Conservation (phyloP, 2,329 filamentous ascomycete species). For the Alternaria conjuncta region DNA sequence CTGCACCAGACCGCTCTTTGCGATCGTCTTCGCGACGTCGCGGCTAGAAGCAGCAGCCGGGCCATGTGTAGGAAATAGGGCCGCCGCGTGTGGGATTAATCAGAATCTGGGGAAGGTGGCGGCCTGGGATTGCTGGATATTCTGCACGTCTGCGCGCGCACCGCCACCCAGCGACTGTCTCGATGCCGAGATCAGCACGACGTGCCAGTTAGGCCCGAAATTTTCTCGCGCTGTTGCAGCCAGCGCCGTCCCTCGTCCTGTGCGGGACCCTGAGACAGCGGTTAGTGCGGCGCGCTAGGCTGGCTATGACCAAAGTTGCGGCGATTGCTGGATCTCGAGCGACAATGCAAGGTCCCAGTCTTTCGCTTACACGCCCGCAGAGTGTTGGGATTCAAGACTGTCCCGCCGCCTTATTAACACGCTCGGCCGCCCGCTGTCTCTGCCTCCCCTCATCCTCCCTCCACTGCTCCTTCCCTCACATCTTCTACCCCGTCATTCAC, state of each 20-base stretch:
- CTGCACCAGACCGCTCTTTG: constrained; percentile 30
- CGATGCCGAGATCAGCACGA: constrained; percentile 32
- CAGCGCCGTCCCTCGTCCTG: constrained; percentile 19
- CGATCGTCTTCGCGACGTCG: neutral
- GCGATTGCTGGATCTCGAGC: constrained; percentile 29
- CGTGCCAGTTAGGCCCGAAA: constrained; percentile 29
- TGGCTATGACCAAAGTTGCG: constrained; percentile 25
- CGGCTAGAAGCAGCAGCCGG: constrained; percentile 12
- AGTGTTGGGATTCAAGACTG: constrained; percentile 26
- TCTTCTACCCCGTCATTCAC: constrained; percentile 28
- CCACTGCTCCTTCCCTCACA: constrained; percentile 17
- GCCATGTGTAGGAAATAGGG: constrained; percentile 5
- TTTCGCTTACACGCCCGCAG: constrained; percentile 35
- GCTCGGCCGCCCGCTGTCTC: constrained; percentile 8
- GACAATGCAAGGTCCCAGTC: constrained; percentile 43
- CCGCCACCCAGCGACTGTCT: constrained; percentile 29
- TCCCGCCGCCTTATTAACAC: constrained; percentile 18
- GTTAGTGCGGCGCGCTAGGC: constrained; percentile 30
- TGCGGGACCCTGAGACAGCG: constrained; percentile 27
- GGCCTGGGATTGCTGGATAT: constrained; percentile 13
- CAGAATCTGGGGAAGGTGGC: constrained; percentile 33
- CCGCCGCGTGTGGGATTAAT: constrained; percentile 8
- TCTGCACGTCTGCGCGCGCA: constrained; percentile 15
- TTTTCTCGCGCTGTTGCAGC: constrained; percentile 34
- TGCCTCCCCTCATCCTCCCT: constrained; percentile 17